Percentiles rank a stretch among this genome's conserved stretches.
Conservation (phyloP, 163 green algal species). For the Smithsoniella earleae region DNA sequence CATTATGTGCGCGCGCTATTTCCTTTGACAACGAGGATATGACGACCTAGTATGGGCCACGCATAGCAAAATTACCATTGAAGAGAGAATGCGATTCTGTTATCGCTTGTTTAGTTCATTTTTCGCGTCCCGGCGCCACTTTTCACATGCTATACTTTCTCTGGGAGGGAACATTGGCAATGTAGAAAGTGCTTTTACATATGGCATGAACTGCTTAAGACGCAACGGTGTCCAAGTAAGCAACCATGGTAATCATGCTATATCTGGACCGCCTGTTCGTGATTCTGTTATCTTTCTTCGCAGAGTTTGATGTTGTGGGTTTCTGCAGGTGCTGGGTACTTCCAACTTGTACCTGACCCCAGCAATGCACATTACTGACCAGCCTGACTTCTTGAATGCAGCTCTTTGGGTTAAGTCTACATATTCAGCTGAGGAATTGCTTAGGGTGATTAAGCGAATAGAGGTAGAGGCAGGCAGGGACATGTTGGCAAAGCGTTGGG, state of each 20-base stretch:
- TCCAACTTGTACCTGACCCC: slow-evolving; percentile 70
- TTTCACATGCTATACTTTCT: not conserved
- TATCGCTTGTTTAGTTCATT: too few species aligned
- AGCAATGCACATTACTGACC: slow-evolving; percentile 69
- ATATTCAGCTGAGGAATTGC: slow-evolving; percentile 52
- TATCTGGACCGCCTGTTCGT: not conserved
- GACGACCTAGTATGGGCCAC: too few species aligned
- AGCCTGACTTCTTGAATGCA: slow-evolving; percentile 82
- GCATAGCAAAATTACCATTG: too few species aligned
- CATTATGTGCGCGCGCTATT: too few species aligned
- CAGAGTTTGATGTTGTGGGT: not conserved
- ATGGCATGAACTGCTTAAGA: slow-evolving; percentile 1
- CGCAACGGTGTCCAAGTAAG: not conserved
- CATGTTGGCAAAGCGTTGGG: slow-evolving; percentile 49
- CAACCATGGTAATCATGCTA: slow-evolving; percentile 23
- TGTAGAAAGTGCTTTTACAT: not conserved
- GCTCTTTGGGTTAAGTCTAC: slow-evolving; percentile 53
- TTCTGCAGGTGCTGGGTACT: slow-evolving; percentile 40
- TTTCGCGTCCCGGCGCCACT: too few species aligned
- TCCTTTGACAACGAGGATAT: too few species aligned
- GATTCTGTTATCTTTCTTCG: slow-evolving; percentile 27
- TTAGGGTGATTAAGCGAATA: slow-evolving; percentile 62
- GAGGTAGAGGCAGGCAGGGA: slow-evolving; percentile 47
- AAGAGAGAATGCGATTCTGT: too few species aligned
- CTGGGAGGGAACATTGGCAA: slow-evolving; percentile 15